A percentile compares a stretch with the other conserved stretches of the same genome.
phyloP scores from a whole-genome alignment of 148 eudicot species.

The Diospyros kaki region DNA sequence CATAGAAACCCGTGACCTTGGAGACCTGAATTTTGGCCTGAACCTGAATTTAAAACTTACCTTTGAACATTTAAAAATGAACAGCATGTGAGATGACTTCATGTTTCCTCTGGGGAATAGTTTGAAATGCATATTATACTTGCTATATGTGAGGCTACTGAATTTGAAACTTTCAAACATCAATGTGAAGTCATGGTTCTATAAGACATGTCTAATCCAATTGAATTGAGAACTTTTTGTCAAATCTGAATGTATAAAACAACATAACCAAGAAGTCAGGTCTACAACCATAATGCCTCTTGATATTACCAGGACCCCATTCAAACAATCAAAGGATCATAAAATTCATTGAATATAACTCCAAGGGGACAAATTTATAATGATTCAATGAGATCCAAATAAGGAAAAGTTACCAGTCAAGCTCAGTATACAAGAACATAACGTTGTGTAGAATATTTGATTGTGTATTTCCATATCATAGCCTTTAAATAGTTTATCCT shows the following conservation, averaged over 20 bases:
- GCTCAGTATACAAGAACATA: slow-evolving; percentile 92
- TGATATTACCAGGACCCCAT: not conserved
- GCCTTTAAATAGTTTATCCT: slow-evolving; percentile 91
- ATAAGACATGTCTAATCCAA: not conserved
- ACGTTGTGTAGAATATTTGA: slow-evolving; percentile 93
- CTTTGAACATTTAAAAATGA: too few relatives aligned
- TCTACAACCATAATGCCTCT: not conserved
- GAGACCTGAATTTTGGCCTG: too few relatives aligned
- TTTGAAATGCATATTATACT: too few relatives aligned
- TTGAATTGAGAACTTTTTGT: not conserved
- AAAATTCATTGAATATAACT: too few relatives aligned
- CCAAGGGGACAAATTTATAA: not conserved
- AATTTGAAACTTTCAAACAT: not conserved
- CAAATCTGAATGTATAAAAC: too few relatives aligned
- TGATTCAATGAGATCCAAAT: not conserved
- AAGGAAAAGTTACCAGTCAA: slow-evolving; percentile 50
- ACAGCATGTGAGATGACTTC: too few relatives aligned
- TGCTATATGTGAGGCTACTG: not conserved
- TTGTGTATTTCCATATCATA: slow-evolving; percentile 97
- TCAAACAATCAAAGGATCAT: not conserved
- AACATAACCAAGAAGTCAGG: too few relatives aligned
- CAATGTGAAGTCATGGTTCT: not conserved
- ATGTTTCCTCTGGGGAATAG: too few relatives aligned
- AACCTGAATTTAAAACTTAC: too few relatives aligned
- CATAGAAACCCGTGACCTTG: too few relatives aligned